Evolutionary conservation across 352 stramenopile genomes (phyloP).

Genomic region (Phytopythium boreale): DNA sequence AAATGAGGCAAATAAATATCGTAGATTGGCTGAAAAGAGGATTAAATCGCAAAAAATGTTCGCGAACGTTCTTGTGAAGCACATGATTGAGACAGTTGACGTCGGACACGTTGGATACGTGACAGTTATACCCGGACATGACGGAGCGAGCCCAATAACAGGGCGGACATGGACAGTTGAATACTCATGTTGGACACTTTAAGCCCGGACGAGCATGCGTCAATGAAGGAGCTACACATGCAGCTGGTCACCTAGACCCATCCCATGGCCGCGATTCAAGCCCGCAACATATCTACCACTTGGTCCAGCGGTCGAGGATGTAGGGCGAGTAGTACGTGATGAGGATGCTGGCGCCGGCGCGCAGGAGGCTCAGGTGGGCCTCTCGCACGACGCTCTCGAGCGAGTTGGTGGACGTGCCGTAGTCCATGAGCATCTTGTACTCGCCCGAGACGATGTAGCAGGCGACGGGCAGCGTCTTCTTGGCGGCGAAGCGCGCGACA

Average conservation of each 20-base stretch:
- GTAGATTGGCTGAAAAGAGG: neutral
- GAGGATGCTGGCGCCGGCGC: constrained; percentile 96
- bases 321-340: constrained; percentile 97
- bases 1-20: neutral
- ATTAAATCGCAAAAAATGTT: too few species aligned
- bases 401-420: constrained; percentile 77
- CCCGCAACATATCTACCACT: constrained; percentile 48
- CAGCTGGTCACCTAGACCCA: too few species aligned
- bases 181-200: too few species aligned
- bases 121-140: neutral
- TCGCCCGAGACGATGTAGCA: constrained; percentile 99
- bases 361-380: constrained; percentile 73
- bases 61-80: constrained; percentile 1
- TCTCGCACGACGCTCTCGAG: constrained; percentile 85
- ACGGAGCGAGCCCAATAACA: neutral
- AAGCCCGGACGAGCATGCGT: too few species aligned
- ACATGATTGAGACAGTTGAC: neutral
- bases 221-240: neutral
- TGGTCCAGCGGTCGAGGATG: constrained; percentile 79
- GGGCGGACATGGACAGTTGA: neutral
- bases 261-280: neutral
- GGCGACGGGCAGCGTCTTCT: constrained; percentile 93
- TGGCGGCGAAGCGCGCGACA: constrained; percentile 91
- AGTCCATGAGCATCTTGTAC: constrained; percentile 99
- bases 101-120: too few species aligned